phyloP scores from a whole-genome alignment of 768 basidiomycete genomes.

The Leccinum truebloodii region DNA sequence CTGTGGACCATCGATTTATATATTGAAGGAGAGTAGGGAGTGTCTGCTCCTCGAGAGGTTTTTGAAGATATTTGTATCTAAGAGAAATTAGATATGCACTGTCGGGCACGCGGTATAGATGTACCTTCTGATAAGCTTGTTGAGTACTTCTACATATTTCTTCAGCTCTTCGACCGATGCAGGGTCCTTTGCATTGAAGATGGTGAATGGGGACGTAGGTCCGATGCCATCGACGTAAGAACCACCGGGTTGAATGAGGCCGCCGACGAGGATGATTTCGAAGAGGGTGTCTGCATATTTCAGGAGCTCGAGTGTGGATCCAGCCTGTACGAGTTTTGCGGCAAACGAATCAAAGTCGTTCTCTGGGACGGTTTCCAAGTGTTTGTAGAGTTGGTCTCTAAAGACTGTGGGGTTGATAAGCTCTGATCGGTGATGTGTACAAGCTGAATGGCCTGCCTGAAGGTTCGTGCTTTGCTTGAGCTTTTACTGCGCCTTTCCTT shows the following conservation, averaged over 20 bases:
- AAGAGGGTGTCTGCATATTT: conserved; percentile 98
- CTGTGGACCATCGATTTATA: conserved; percentile 77
- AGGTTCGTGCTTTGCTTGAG: conserved; percentile 92
- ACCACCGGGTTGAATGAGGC: conserved; percentile 95
- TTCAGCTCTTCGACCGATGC: conserved; percentile 84
- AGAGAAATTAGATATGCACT: conserved; percentile 3
- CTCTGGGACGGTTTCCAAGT: conserved; percentile 78
- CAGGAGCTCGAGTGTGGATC: conserved; percentile 89
- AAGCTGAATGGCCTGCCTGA: conserved; percentile 43
- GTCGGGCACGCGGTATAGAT: conserved; percentile 15
- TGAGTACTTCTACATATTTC: conserved; percentile 91
- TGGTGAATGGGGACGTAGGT: conserved; percentile 84
- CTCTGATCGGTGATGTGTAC: conserved; percentile 1
- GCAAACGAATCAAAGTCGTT: conserved; percentile 82
- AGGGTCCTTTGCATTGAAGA: conserved; percentile 80
- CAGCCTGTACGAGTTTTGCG: conserved; percentile 87
- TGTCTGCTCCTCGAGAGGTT: conserved; percentile 85
- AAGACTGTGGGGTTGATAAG: conserved; percentile 57
- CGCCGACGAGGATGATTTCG: conserved; percentile 93
- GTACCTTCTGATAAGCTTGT: conserved; percentile 93
- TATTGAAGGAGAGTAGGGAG: conserved; percentile 87
- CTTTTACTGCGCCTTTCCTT: conserved; percentile 90
- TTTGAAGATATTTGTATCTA: conserved; percentile 99
- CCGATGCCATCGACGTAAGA: conserved; percentile 86
- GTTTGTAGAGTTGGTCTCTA: conserved; percentile 90